phyloP scores from a whole-genome alignment of 2,329 filamentous ascomycete species.

The Drechslerella coelobrocha region DNA sequence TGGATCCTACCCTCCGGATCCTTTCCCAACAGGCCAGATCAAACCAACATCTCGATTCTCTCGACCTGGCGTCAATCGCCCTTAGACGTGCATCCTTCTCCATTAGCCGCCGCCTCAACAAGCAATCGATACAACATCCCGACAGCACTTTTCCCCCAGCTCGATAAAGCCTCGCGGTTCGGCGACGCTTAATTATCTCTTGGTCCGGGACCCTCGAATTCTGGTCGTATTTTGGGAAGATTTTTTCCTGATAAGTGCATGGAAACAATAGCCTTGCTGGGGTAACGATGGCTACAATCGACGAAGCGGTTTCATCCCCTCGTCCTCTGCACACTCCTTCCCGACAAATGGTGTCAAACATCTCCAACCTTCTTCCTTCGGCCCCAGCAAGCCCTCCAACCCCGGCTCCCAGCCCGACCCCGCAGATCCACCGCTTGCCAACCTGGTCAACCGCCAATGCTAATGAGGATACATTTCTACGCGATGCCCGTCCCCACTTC shows the following conservation, averaged over 20 bases:
- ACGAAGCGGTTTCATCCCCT: conserved; percentile 51
- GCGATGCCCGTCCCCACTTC: conserved; percentile 55
- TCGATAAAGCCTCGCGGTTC: not conserved
- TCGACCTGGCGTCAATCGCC: not conserved
- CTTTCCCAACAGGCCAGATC: not conserved
- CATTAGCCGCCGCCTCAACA: not conserved
- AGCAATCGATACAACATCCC: not conserved
- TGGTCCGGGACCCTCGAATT: too few relatives aligned
- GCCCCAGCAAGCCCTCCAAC: conserved; percentile 55
- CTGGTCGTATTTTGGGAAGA: conserved; percentile 3
- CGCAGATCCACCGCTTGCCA: conserved; percentile 54
- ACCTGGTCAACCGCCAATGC: conserved; percentile 55
- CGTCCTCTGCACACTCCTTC: conserved; percentile 55
- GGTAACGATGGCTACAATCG: conserved; percentile 43
- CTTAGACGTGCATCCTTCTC: too few relatives aligned
- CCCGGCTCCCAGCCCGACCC: conserved; percentile 55
- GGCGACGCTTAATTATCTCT: not conserved
- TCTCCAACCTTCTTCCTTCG: conserved; percentile 55
- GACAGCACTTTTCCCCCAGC: too few relatives aligned
- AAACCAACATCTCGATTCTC: not conserved
- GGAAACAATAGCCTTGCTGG: conserved; percentile 4
- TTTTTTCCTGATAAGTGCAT: conserved; percentile 8
- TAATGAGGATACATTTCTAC: conserved; percentile 55
- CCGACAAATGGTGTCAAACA: conserved; percentile 55
- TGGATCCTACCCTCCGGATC: not conserved